Evolutionary conservation across 805 yeast species (phyloP).

Genomic region (Wickerhamomyces kurtzmanii): DNA sequence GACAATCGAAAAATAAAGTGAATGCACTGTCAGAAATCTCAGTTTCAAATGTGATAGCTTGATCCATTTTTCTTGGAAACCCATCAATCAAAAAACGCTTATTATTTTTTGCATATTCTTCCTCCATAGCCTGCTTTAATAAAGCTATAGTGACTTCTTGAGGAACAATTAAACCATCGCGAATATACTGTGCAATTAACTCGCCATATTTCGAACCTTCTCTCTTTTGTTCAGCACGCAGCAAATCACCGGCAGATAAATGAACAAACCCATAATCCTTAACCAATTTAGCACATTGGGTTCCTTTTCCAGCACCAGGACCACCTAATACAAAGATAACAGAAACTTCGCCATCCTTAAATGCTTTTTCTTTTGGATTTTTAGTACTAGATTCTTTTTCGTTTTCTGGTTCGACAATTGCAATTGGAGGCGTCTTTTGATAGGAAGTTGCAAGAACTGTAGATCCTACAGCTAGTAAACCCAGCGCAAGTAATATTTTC

Average conservation of each 20-base stretch:
- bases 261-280: slow-evolving; percentile 76
- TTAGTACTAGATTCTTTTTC: slow-evolving; percentile 6
- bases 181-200: slow-evolving; percentile 73
- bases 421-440: slow-evolving; percentile 32
- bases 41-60: slow-evolving; percentile 87
- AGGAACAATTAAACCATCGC: slow-evolving; percentile 88
- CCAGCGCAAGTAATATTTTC: slow-evolving; percentile 26
- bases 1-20: slow-evolving; percentile 73
- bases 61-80: slow-evolving; percentile 98
- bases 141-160: slow-evolving; percentile 83
- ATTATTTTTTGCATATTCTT: slow-evolving; percentile 36
- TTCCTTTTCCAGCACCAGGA: slow-evolving; percentile 97
- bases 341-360: slow-evolving; percentile 55
- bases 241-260: slow-evolving; percentile 90
- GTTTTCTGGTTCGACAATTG: slow-evolving; percentile 30
- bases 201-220: slow-evolving; percentile 78
- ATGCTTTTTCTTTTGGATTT: slow-evolving; percentile 32
- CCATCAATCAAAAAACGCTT: slow-evolving; percentile 80
- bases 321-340: slow-evolving; percentile 93
- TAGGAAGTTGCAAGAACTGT: slow-evolving; percentile 31
- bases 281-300: slow-evolving; percentile 86
- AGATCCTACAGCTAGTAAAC: slow-evolving; percentile 36
- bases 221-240: slow-evolving; percentile 86
- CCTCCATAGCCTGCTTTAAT: slow-evolving; percentile 68
- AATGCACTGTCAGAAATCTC: slow-evolving; percentile 60